Evolutionary conservation across 148 eudicot species (phyloP), one percentile per base, ranked within the genome.

Genomic region (Silene latifolia): DNA sequence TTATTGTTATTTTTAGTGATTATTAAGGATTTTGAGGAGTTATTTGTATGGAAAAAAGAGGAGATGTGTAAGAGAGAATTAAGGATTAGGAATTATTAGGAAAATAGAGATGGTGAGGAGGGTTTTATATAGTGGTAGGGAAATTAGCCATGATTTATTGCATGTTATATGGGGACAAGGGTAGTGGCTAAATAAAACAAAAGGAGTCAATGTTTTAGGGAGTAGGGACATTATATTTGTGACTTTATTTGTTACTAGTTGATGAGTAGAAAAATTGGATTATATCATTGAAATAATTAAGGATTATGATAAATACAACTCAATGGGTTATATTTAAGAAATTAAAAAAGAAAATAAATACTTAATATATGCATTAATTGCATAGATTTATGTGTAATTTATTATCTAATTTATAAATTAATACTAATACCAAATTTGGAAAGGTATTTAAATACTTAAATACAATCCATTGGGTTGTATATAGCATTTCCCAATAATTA

Each of bases 101-200:
- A 14, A 54, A 19, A 56, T 6, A 59, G 4, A 47, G 20, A 32
- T 9, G 58, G 35, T 4, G 70, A 56, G 19, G 47, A 67, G 69
- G 69, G 61, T 13, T 13, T 60, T 72, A 73, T 72, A 74, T 85
- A 85, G 76, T 77, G 85, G 86, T n/a, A 72, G 72, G 85, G 69
- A 83, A 80, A 85, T 72, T 47, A 76, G 83, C 85, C 91, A 86
- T 82, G 86, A 89, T 80, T 87, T 84, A 67, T 79, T 89, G 88
- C 93, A 89, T 86, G 91, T 88, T 89, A 69, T 79, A 82, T 81
- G 93, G 93, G 78, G 90, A 83, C 90, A 88, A 65, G 71, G 77
- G 80, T 78, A 65, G 83, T 82, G 83, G 87, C 82, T 78, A 85
- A 73, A 79, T 77, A 80, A 79, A 85, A 85, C 84, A 81, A 73